Percentiles rank a stretch among this genome's conserved stretches.
phyloP scores from a whole-genome alignment of 2,329 filamentous ascomycete genomes.

The Talaromyces sp. region DNA sequence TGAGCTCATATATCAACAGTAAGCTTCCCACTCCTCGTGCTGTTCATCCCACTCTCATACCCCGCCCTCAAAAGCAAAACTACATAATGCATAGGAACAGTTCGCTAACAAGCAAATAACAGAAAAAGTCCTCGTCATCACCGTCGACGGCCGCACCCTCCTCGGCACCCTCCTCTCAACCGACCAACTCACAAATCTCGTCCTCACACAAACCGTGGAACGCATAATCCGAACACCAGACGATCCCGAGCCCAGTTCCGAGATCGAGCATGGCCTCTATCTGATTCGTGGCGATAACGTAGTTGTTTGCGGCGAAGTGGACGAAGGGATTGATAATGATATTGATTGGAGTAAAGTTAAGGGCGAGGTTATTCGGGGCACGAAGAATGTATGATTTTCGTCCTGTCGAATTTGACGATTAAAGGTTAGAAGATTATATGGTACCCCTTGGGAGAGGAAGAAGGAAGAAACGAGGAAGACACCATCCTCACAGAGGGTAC shows the following conservation, averaged over 20 bases:
- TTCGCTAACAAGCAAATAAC: not conserved
- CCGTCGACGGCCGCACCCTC: conserved; percentile 82
- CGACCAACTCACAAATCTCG: conserved; percentile 89
- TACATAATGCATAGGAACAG: no score
- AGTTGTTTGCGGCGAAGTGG: conserved; percentile 79
- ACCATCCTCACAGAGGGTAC: not conserved
- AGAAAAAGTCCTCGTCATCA: conserved; percentile 87
- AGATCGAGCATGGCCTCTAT: conserved; percentile 81
- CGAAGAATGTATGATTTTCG: conserved; percentile 62
- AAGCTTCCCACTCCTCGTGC: conserved; percentile 21
- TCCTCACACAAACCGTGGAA: conserved; percentile 77
- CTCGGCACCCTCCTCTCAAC: conserved; percentile 77
- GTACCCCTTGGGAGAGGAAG: not conserved
- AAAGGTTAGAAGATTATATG: not conserved
- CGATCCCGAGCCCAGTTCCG: conserved; percentile 72
- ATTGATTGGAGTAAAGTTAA: conserved; percentile 93
- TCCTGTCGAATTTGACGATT: not conserved
- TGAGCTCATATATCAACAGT: conserved; percentile 52
- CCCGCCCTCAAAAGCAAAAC: not conserved
- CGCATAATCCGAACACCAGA: conserved; percentile 83
- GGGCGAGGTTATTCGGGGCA: conserved; percentile 74
- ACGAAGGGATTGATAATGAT: conserved; percentile 79
- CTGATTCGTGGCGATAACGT: conserved; percentile 93
- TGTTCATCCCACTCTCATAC: not conserved
- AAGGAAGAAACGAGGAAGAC: not conserved